A percentile compares a stretch with the other conserved stretches of the same genome.
Conservation (phyloP, 352 stramenopile genomes). For the Phytophthora pini region DNA sequence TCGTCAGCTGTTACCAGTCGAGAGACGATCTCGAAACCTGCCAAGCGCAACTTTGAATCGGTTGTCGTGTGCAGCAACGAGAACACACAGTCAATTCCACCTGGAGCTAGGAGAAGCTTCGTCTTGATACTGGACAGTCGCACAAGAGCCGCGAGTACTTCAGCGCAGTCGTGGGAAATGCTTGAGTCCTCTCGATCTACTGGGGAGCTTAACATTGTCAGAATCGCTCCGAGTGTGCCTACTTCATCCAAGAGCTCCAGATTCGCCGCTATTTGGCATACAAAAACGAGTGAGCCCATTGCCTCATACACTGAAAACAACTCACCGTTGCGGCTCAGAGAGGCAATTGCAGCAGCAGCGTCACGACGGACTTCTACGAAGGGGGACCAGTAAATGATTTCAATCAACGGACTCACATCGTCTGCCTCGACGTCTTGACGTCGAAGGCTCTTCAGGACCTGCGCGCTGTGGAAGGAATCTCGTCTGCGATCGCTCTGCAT, state of each 20-base stretch:
- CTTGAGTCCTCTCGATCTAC: slow-evolving; percentile 60
- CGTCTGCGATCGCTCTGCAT: slow-evolving; percentile 23
- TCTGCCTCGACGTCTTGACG: slow-evolving; percentile 70
- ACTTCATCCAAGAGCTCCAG: slow-evolving; percentile 71
- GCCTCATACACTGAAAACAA: background rate
- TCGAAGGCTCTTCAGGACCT: slow-evolving; percentile 37
- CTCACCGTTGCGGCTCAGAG: slow-evolving; percentile 77
- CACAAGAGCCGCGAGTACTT: slow-evolving; percentile 66
- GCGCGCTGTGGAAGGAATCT: slow-evolving; percentile 37
- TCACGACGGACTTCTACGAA: slow-evolving; percentile 85
- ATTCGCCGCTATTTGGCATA: slow-evolving; percentile 57
- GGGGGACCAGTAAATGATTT: slow-evolving; percentile 89
- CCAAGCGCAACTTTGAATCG: slow-evolving; percentile 56
- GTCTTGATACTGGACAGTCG: slow-evolving; percentile 57
- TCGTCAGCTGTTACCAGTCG: slow-evolving; percentile 71
- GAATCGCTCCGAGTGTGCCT: slow-evolving; percentile 70
- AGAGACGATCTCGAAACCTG: slow-evolving; percentile 64
- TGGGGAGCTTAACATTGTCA: slow-evolving; percentile 71
- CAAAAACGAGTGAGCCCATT: background rate
- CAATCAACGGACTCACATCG: slow-evolving; percentile 77
- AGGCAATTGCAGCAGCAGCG: slow-evolving; percentile 73
- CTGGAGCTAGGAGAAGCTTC: slow-evolving; percentile 70
- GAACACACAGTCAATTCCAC: slow-evolving; percentile 77
- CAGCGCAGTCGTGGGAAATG: slow-evolving; percentile 72
- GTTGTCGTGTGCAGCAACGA: slow-evolving; percentile 56